Percentiles rank a stretch among this genome's conserved stretches.
Evolutionary conservation across 2,329 filamentous ascomycete genomes (phyloP).

Genomic region (Cladosporium oxysporum): DNA sequence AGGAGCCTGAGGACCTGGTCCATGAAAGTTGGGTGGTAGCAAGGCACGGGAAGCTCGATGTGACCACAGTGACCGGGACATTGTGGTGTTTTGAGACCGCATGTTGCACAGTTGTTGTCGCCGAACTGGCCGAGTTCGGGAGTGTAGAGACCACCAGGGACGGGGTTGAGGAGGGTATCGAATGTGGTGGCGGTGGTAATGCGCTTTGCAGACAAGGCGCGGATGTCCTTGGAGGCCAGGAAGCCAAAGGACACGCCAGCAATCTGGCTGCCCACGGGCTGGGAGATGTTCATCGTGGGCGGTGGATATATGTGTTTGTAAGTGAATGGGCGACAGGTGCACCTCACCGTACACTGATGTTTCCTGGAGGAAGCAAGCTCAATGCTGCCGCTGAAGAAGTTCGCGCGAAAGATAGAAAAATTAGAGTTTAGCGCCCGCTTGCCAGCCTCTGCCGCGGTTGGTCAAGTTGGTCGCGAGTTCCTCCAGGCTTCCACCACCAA

Average conservation of each 20-base stretch:
- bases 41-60: slow-evolving; percentile 87
- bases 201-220: slow-evolving; percentile 84
- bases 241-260: slow-evolving; percentile 88
- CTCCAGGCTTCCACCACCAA: not conserved
- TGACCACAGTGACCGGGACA: slow-evolving; percentile 95
- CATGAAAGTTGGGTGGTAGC: slow-evolving; percentile 97
- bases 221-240: slow-evolving; percentile 79
- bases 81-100: slow-evolving; percentile 72
- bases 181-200: slow-evolving; percentile 95
- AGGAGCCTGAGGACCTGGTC: slow-evolving; percentile 86
- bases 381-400: slow-evolving; percentile 1
- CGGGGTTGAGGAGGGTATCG: slow-evolving; percentile 84
- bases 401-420: slow-evolving; percentile 9
- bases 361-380: slow-evolving; percentile 5
- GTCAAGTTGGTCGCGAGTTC: not conserved
- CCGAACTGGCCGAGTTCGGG: slow-evolving; percentile 87
- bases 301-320: not conserved
- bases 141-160: slow-evolving; percentile 90
- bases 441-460: slow-evolving; percentile 2
- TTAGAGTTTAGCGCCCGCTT: slow-evolving; percentile 1
- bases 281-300: slow-evolving; percentile 51
- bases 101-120: slow-evolving; percentile 85
- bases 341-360: slow-evolving; percentile 19
- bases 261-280: slow-evolving; percentile 81
- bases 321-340: not conserved